Base-by-base conservation (phyloP, 306 rosid species). In the Vicia faba region DNA sequence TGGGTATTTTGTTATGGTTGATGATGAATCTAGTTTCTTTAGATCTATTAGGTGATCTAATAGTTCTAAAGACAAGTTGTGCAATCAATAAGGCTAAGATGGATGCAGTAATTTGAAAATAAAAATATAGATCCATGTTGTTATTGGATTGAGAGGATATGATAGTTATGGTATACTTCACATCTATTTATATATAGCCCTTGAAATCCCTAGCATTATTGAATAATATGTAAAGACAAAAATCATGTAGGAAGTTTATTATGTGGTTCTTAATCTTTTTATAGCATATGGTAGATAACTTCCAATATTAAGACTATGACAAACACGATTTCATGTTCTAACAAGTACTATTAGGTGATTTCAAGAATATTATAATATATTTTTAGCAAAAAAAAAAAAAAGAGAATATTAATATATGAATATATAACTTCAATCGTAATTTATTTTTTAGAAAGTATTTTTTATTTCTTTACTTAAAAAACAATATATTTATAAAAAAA, bases 101-200 rank as follows among this genome's bases (percentile, higher is more conserved):
- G 15, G 15, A 39, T 56, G 41, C 35, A 51, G 65, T 1, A 14
- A 15, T 31, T 64, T 41, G 77, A n/a, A 49, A 11, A 40, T 1
- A 58, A 11, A 29, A 43, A 76, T 65, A 19, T 55, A 44, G 41
- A 33, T 81, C 81, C 84, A 81, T 81, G 38, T 38, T 33, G 45
- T 11, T 7, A 2, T 38, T 39, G 35, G 41, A 19, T 25, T 39
- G 46, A 29, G 70, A 20, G 35, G 18, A 18, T 59, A 0, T 1
- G 2, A 11, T 40, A 15, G 2, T 11, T 29, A 10, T 18, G 1
- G 15, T 46, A 1, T 26, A 61, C 31, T 8, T 19, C 5, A 25
- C 13, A 8, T 70, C 20, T 23, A 70, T 56, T 64, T 77, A 64
- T 31, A 56, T 31, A 31, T 64, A 70, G 29, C 26, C 46, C 11